Conservation (phyloP, 2,329 filamentous ascomycete genomes). For the Fonsecaea nubica region DNA sequence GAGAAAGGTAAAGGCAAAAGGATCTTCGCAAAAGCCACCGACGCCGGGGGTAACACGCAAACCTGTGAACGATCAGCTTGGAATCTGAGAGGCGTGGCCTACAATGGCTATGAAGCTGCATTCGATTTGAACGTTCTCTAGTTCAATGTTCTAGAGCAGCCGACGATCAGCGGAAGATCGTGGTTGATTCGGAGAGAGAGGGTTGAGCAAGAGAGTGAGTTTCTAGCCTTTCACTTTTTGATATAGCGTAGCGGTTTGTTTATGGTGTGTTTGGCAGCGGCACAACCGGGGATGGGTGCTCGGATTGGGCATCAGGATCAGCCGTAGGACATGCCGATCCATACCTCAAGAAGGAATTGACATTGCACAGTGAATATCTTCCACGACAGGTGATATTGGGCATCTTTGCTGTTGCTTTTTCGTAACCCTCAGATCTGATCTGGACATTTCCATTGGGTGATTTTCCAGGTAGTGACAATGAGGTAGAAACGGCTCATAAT, state of each 20-base stretch:
- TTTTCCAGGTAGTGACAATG: not conserved
- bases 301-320: slow-evolving; percentile 34
- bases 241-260: slow-evolving; percentile 17
- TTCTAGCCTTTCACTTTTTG: not conserved
- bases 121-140: slow-evolving; percentile 55
- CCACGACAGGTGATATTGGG: slow-evolving; percentile 14
- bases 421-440: slow-evolving; percentile 8
- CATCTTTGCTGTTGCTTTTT: slow-evolving; percentile 14
- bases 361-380: not conserved
- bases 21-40: slow-evolving; percentile 63
- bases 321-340: slow-evolving; percentile 24
- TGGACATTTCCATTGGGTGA: not conserved
- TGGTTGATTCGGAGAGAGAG: slow-evolving; percentile 1
- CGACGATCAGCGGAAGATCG: slow-evolving; percentile 21
- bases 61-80: slow-evolving; percentile 55
- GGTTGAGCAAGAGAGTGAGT: slow-evolving; percentile 4
- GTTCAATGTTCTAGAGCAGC: slow-evolving; percentile 13
- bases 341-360: slow-evolving; percentile 7
- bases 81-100: slow-evolving; percentile 66
- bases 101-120: slow-evolving; percentile 65
- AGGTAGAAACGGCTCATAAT: not conserved
- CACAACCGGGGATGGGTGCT: slow-evolving; percentile 21
- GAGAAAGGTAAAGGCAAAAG: slow-evolving; percentile 50
- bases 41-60: slow-evolving; percentile 61
- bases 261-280: slow-evolving; percentile 14